These are phyloP conservation scores for Talaromyces wortmannii DNA, from an alignment of 495 filamentous ascomycete genomes.

Conservation along the genomic window DNA sequence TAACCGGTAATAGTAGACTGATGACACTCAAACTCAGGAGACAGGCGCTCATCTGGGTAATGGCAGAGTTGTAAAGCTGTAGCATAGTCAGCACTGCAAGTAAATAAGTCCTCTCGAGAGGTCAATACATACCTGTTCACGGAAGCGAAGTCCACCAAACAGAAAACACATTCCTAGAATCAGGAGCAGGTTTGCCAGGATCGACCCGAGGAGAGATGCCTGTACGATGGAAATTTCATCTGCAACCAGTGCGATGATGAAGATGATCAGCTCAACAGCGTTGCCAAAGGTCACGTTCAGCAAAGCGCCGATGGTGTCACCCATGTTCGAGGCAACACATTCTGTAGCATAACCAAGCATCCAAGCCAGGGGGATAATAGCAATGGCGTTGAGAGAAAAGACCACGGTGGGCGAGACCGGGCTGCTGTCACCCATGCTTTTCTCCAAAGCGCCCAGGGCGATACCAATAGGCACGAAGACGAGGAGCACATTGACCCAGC, in stretches of 20 bases:
- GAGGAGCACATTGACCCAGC: constrained; percentile 73
- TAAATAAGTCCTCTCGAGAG: neutral
- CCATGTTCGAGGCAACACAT: constrained; percentile 66
- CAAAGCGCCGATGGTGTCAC: constrained; percentile 73
- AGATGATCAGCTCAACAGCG: constrained; percentile 80
- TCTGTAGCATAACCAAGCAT: constrained; percentile 78
- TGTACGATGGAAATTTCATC: constrained; percentile 87
- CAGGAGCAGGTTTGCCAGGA: constrained; percentile 78
- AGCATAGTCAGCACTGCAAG: constrained; percentile 12
- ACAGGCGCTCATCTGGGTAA: constrained; percentile 93
- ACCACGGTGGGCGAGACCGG: constrained; percentile 36
- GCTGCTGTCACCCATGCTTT: constrained; percentile 18
- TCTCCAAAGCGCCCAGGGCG: constrained; percentile 42
- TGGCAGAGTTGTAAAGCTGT: constrained; percentile 87
- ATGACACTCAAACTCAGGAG: constrained; percentile 83
- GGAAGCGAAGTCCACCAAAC: constrained; percentile 77
- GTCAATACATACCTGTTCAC: constrained; percentile 57
- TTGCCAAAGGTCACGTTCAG: constrained; percentile 88
- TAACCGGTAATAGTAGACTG: constrained; percentile 70
- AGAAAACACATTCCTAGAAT: constrained; percentile 90
- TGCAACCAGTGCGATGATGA: constrained; percentile 60
- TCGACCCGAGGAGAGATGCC: constrained; percentile 80
- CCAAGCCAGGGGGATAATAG: constrained; percentile 78
- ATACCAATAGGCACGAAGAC: constrained; percentile 80
- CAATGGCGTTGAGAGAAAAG: constrained; percentile 77